phyloP scores from a whole-genome alignment of 1,284 basidiomycete species.

The Agroathelia rolfsii region DNA sequence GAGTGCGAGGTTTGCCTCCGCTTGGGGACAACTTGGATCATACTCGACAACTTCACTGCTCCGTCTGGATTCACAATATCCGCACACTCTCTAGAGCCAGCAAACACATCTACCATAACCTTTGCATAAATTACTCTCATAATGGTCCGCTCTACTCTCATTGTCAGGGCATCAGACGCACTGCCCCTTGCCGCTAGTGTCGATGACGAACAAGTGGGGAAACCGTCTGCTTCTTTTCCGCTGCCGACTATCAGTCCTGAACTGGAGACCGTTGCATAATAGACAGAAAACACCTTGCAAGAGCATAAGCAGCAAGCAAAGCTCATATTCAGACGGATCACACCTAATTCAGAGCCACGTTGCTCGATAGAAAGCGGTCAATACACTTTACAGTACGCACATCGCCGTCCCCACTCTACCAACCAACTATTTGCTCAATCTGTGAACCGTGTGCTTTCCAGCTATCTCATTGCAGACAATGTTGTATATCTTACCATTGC shows the following conservation, averaged over 20 bases:
- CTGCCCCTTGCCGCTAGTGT: conserved; percentile 90
- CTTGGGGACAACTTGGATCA: conserved; percentile 5
- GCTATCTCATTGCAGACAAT: conserved; percentile 90
- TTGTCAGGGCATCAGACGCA: conserved; percentile 86
- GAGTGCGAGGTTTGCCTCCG: conserved; percentile 8
- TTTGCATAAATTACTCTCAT: conserved; percentile 5
- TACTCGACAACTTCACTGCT: background rate
- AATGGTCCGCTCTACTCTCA: conserved; percentile 89
- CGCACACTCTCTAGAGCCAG: too few species aligned
- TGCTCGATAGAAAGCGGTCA: conserved; percentile 96
- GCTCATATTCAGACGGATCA: conserved; percentile 89
- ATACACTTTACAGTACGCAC: conserved; percentile 83
- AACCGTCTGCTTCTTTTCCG: conserved; percentile 4
- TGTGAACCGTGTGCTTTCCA: conserved; percentile 23
- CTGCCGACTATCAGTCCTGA: too few species aligned
- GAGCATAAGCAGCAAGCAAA: conserved; percentile 99
- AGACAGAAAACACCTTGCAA: conserved; percentile 89
- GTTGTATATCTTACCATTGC: conserved; percentile 94
- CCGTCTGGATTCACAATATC: background rate
- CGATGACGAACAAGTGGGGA: conserved; percentile 82
- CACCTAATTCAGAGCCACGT: conserved; percentile 85
- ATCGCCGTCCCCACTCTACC: conserved; percentile 5
- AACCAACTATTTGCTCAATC: conserved; percentile 6
- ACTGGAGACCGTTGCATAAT: conserved; percentile 12
- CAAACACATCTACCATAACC: background rate